These are phyloP conservation scores for Verticillium nubilum DNA, from an alignment of 2,329 filamentous ascomycete species.

Conservation along the genomic window DNA sequence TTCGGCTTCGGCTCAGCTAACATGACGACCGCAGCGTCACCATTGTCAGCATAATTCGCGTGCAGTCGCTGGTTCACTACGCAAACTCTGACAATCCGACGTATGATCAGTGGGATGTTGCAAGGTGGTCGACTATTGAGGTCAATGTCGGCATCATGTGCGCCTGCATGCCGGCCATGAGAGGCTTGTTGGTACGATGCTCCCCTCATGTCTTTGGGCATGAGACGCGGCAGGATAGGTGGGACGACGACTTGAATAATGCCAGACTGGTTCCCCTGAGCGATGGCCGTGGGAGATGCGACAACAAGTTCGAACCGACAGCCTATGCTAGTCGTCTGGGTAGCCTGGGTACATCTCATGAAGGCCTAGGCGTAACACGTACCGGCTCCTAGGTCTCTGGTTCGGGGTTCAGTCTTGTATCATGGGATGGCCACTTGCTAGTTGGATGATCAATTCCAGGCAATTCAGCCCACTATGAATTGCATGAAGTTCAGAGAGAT, in stretches of 20 bases:
- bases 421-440: too few relatives aligned
- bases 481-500: too few relatives aligned
- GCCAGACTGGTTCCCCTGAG: too few relatives aligned
- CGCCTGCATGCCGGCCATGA: slow-evolving; percentile 21
- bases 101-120: slow-evolving; percentile 17
- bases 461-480: too few relatives aligned
- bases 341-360: too few relatives aligned
- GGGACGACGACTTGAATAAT: background rate
- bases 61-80: slow-evolving; percentile 15
- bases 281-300: too few relatives aligned
- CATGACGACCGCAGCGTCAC: slow-evolving; percentile 13
- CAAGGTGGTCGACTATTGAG: slow-evolving; percentile 22
- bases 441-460: too few relatives aligned
- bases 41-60: slow-evolving; percentile 14
- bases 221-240: background rate
- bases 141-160: slow-evolving; percentile 22
- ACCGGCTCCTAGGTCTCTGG: too few relatives aligned
- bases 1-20: background rate
- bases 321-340: too few relatives aligned
- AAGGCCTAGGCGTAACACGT: too few relatives aligned
- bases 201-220: slow-evolving; percentile 12
- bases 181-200: slow-evolving; percentile 16
- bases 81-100: slow-evolving; percentile 17
- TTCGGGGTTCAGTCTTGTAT: too few relatives aligned
- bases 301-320: too few relatives aligned